Conservation (phyloP, 495 filamentous ascomycete species). For the Penicillium paradoxum region DNA sequence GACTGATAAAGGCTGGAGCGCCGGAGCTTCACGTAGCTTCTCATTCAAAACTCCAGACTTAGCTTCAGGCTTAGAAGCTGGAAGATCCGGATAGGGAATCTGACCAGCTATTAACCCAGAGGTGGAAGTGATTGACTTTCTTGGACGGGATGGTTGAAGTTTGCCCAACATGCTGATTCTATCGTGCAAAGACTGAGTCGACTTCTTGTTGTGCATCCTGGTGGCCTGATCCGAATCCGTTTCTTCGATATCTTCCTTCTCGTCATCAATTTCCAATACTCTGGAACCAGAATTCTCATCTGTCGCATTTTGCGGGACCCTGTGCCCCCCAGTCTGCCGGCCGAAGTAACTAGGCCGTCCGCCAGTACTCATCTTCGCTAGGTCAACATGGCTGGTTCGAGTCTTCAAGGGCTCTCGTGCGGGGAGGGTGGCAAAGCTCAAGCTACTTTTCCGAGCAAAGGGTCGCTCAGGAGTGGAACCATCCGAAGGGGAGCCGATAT, state of each 20-base stretch:
- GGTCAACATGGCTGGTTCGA: slow-evolving; percentile 74
- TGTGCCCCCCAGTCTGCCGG: slow-evolving; percentile 40
- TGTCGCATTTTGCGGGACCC: slow-evolving; percentile 26
- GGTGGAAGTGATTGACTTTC: slow-evolving; percentile 62
- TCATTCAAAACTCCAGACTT: slow-evolving; percentile 26
- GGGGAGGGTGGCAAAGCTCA: slow-evolving; percentile 87
- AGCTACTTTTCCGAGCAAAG: slow-evolving; percentile 82
- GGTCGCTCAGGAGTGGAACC: slow-evolving; percentile 56
- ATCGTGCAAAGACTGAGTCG: slow-evolving; percentile 85
- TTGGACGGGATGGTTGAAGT: slow-evolving; percentile 61
- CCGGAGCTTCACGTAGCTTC: slow-evolving; percentile 24
- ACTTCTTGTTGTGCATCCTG: slow-evolving; percentile 75
- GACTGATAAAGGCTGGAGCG: slow-evolving; percentile 36
- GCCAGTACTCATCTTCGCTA: slow-evolving; percentile 42
- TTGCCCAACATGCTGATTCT: slow-evolving; percentile 92
- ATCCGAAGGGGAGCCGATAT: slow-evolving; percentile 57
- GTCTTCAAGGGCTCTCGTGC: slow-evolving; percentile 84
- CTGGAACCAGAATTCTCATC: slow-evolving; percentile 45
- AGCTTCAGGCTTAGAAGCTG: slow-evolving; percentile 35
- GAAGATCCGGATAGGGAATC: slow-evolving; percentile 53
- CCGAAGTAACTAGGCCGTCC: slow-evolving; percentile 55
- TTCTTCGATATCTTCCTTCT: slow-evolving; percentile 37
- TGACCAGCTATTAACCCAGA: slow-evolving; percentile 33
- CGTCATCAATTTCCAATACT: slow-evolving; percentile 56
- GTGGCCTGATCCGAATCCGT: slow-evolving; percentile 34